These are phyloP conservation scores for Luzula sylvatica DNA, from an alignment of 176 grass and related monocot species.

Conservation along the genomic window DNA sequence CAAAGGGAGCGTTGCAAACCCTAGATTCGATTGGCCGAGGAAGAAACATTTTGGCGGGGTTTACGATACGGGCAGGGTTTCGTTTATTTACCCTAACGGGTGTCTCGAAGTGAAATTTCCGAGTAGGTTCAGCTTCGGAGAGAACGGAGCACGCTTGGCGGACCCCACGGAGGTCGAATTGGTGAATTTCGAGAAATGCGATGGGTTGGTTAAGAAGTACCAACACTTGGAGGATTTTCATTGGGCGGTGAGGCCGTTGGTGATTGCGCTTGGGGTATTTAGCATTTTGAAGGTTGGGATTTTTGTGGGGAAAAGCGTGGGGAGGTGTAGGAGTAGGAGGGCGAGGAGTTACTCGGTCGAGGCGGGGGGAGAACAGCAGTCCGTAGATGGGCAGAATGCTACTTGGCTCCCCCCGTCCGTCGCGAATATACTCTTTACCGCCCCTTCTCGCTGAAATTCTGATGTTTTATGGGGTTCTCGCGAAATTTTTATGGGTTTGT, in stretches of 20 bases:
- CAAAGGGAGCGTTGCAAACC: slow-evolving; percentile 31
- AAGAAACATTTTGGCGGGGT: slow-evolving; percentile 36
- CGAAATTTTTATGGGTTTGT: too few relatives aligned
- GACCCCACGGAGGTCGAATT: slow-evolving; percentile 79
- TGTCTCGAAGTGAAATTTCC: slow-evolving; percentile 77
- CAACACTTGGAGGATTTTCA: slow-evolving; percentile 91
- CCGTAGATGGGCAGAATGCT: slow-evolving; percentile 17
- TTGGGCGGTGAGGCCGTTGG: slow-evolving; percentile 76
- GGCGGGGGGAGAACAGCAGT: slow-evolving; percentile 23
- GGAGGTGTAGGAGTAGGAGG: slow-evolving; percentile 41
- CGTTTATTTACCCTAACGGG: slow-evolving; percentile 59
- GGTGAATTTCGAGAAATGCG: slow-evolving; percentile 68
- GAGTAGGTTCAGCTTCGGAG: slow-evolving; percentile 59
- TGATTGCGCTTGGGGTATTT: slow-evolving; percentile 65
- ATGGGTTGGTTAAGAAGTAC: slow-evolving; percentile 86
- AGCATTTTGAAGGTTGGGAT: slow-evolving; percentile 56
- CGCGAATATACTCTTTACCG: slow-evolving; percentile 56
- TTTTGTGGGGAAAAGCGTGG: slow-evolving; percentile 40
- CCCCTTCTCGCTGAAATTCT: slow-evolving; percentile 30
- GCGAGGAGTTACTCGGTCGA: slow-evolving; percentile 24
- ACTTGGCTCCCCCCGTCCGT: slow-evolving; percentile 53
- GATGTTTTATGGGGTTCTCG: background rate
- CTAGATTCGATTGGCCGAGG: slow-evolving; percentile 75
- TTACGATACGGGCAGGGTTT: slow-evolving; percentile 53
- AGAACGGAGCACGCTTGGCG: slow-evolving; percentile 42